Conservation (phyloP, 257 asterid genomes). For the Petrea volubilis region DNA sequence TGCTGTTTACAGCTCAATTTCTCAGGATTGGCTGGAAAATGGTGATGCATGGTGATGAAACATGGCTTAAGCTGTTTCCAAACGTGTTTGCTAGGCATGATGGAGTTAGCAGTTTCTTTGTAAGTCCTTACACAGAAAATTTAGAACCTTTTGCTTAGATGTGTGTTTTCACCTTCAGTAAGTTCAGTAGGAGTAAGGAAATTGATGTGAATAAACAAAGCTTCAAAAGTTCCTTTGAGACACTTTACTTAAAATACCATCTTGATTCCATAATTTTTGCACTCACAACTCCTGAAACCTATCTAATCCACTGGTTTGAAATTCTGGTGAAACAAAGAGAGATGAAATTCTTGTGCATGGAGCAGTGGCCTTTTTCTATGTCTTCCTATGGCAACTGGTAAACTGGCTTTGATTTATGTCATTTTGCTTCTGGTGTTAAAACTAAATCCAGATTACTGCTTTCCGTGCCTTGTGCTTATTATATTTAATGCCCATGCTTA, state of each 20-base stretch:
- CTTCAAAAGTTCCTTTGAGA: neutral
- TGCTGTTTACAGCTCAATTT: constrained; percentile 63
- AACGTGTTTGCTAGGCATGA: constrained; percentile 75
- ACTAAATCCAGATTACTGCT: no score
- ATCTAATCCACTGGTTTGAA: neutral
- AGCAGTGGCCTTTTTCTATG: neutral
- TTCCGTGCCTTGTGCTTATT: neutral
- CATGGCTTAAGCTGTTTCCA: constrained; percentile 95
- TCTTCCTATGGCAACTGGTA: neutral
- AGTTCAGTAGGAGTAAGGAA: neutral
- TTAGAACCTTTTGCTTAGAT: neutral
- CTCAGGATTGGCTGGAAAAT: constrained; percentile 81
- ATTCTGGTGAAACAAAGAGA: neutral
- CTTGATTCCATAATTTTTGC: neutral
- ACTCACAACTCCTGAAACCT: neutral
- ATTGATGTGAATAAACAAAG: constrained; percentile 11
- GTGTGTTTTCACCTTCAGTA: neutral
- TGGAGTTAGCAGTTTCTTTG: constrained; percentile 95
- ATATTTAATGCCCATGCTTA: neutral
- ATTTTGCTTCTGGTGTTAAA: neutral
- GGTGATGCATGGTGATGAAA: constrained; percentile 93
- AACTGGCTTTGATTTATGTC: neutral
- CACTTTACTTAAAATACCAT: neutral
- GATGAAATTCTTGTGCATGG: neutral
- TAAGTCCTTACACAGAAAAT: constrained; percentile 39